Base-by-base conservation (phyloP, 805 yeast genomes). In the Lachancea kluyveri region DNA sequence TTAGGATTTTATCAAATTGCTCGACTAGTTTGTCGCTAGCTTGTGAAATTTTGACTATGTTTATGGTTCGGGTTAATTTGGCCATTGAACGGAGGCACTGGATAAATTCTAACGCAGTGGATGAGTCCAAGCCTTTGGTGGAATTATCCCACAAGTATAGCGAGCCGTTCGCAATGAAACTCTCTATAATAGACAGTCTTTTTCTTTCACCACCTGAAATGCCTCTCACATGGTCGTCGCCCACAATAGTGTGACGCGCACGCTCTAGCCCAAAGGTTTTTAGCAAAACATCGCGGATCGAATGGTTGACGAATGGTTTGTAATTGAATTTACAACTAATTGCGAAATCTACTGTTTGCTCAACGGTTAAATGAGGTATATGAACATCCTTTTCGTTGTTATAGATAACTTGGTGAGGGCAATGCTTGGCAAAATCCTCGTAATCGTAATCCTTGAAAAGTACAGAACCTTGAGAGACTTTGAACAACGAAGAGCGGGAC, bases 191-290 rank as follows among this genome's bases (percentile, higher is more conserved):
- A 11, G 78, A 71, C 13, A 75, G 77, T 60, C 81, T 65, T 54
- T 74, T 75, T 49, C 80, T 64, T 54, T 75, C 80, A 64, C 81
- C 80, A 54, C 80, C 81, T 18, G 79, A 73, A 31, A 74, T 74
- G 59, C 81, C 81, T 59, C 79, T 67, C 21, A 74, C 64, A 37
- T 62, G 73, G 42, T 75, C 80, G 47, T 74, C 68, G 55, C 83
- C 83, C 26, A 76, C 81, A 39, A 68, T 70, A 21, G 80, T 73
- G 43, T 74, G 56, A 35, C 65, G 57, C 6, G 78, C 74, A 48
- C 74, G 79, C 11, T 69, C 60, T 37, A 68, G 57, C 30, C 74
- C 74, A 30, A 52, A 42, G 24, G 67, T 32, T 60, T 37, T 36
- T 14, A 50, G 27, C 10, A 48, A 21, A 16, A 38, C 44, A 26